A percentile compares a stretch with the other conserved stretches of the same genome.
Evolutionary conservation across 345 rosid species (phyloP).

Genomic region (Raphanus sativus): DNA sequence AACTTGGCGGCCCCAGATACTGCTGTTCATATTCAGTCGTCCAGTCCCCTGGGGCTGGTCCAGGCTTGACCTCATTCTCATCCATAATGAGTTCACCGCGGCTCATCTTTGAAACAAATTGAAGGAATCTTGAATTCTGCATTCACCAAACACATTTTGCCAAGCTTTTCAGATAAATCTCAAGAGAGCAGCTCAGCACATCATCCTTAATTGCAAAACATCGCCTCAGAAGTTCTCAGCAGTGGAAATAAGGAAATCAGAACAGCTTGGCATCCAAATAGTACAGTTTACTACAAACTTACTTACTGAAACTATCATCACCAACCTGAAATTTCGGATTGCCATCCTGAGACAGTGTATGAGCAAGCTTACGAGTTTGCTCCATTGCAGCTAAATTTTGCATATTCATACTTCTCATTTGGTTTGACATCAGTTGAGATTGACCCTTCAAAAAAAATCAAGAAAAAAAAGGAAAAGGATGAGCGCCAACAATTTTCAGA

Average conservation of each 20-base stretch:
- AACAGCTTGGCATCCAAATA: slow-evolving; percentile 12
- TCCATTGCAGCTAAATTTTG: slow-evolving; percentile 83
- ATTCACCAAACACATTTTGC: slow-evolving; percentile 29
- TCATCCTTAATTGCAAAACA: not conserved
- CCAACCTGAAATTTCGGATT: slow-evolving; percentile 97
- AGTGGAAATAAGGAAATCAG: slow-evolving; percentile 1
- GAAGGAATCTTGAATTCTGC: slow-evolving; percentile 99
- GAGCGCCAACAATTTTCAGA: not conserved
- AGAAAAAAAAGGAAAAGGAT: slow-evolving; percentile 12
- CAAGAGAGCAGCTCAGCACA: slow-evolving; percentile 19
- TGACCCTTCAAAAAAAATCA: slow-evolving; percentile 55
- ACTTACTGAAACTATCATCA: not conserved
- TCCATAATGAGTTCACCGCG: slow-evolving; percentile 95
- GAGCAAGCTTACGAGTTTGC: slow-evolving; percentile 96
- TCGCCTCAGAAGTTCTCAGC: slow-evolving; percentile 20
- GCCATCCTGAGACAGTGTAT: slow-evolving; percentile 80
- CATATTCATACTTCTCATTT: slow-evolving; percentile 61
- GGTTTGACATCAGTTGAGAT: slow-evolving; percentile 64
- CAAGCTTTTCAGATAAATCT: slow-evolving; percentile 11
- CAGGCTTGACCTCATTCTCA: slow-evolving; percentile 89
- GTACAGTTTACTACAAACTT: slow-evolving; percentile 11
- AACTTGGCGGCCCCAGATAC: slow-evolving; percentile 59
- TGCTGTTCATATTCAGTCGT: slow-evolving; percentile 89
- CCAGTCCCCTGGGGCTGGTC: slow-evolving; percentile 70
- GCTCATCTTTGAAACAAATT: slow-evolving; percentile 98